Conservation (phyloP, 129 eudicot species). For the Ambrosia trifida region DNA sequence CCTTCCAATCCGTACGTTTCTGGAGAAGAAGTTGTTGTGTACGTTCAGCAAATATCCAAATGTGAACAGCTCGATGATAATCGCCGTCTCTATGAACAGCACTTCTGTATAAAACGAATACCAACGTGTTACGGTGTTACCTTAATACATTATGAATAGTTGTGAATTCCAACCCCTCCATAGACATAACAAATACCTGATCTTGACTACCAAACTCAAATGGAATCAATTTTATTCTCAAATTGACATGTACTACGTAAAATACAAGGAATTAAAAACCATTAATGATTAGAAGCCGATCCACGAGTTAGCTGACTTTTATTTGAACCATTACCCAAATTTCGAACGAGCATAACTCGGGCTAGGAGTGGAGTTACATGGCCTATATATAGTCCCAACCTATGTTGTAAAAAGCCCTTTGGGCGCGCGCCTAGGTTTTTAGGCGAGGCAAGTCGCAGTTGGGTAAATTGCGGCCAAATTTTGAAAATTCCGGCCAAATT, state of each 20-base stretch:
- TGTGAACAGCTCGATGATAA: constrained; percentile 93
- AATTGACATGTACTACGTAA: neutral
- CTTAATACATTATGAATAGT: constrained; percentile 1
- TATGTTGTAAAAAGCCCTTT: too few species aligned
- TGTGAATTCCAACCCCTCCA: neutral
- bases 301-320: neutral
- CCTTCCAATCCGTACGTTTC: constrained; percentile 76
- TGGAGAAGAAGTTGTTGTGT: constrained; percentile 82
- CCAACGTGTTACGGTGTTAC: neutral
- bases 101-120: constrained; percentile 44
- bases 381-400: too few species aligned
- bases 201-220: constrained; percentile 11
- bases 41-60: constrained; percentile 92
- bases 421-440: too few species aligned
- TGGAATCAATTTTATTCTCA: constrained; percentile 10
- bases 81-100: constrained; percentile 96
- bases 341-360: too few species aligned
- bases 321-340: too few species aligned
- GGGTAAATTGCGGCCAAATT: too few species aligned
- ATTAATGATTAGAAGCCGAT: neutral
- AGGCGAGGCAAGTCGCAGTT: too few species aligned
- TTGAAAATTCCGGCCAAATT: too few species aligned
- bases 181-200: neutral
- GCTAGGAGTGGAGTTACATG: too few species aligned
- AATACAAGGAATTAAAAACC: neutral